Conservation (phyloP, 495 filamentous ascomycete genomes). For the Penicillium subrubescens region DNA sequence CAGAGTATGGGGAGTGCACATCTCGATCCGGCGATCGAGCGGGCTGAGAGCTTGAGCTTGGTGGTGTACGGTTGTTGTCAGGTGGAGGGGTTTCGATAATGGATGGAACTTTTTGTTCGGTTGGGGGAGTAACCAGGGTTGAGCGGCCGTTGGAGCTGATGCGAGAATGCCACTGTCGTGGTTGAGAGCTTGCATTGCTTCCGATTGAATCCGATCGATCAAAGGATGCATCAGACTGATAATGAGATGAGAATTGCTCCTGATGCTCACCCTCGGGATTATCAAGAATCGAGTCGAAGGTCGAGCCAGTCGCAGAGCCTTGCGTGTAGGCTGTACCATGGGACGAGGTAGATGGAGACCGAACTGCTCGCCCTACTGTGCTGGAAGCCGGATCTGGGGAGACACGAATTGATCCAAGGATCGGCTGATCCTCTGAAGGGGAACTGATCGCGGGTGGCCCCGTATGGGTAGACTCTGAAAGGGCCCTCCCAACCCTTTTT, state of each 20-base stretch:
- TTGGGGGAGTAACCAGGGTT: slow-evolving; percentile 37
- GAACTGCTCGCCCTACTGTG: slow-evolving; percentile 24
- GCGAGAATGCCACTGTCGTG: slow-evolving; percentile 46
- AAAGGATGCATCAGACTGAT: slow-evolving; percentile 8
- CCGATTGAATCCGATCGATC: slow-evolving; percentile 14
- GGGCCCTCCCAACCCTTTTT: slow-evolving; percentile 62
- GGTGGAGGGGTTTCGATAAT: slow-evolving; percentile 70
- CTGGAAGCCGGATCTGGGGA: slow-evolving; percentile 74
- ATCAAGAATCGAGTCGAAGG: slow-evolving; percentile 34
- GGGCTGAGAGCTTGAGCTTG: slow-evolving; percentile 36
- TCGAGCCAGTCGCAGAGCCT: slow-evolving; percentile 24
- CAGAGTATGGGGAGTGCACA: slow-evolving; percentile 30
- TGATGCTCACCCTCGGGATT: slow-evolving; percentile 29
- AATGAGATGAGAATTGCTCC: slow-evolving; percentile 5
- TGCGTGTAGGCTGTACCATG: slow-evolving; percentile 26
- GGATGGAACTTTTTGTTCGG: slow-evolving; percentile 57
- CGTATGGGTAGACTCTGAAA: slow-evolving; percentile 61
- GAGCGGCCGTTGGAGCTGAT: slow-evolving; percentile 51
- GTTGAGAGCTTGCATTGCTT: slow-evolving; percentile 29
- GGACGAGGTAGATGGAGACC: slow-evolving; percentile 34
- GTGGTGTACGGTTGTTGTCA: slow-evolving; percentile 31
- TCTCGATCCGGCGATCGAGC: slow-evolving; percentile 59
- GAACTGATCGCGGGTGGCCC: slow-evolving; percentile 40
- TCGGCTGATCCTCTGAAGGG: slow-evolving; percentile 46
- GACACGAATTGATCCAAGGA: slow-evolving; percentile 63